phyloP scores from a whole-genome alignment of 108 stramenopile genomes.

The Stephanodiscus triporus region DNA sequence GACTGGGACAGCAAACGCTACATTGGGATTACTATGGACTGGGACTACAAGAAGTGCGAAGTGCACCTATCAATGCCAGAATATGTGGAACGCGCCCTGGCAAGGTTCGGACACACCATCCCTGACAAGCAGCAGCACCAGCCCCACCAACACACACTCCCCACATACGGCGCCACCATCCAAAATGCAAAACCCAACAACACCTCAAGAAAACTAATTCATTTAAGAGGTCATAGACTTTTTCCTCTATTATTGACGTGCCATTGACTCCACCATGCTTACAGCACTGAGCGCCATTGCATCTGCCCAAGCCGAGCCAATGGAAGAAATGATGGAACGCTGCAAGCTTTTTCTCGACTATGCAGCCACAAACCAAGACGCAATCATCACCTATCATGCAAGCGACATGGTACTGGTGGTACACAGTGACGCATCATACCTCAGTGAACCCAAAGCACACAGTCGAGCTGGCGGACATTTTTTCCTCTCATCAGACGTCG shows the following conservation, averaged over 20 bases:
- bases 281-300: slow-evolving; percentile 27
- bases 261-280: slow-evolving; percentile 43
- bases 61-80: not conserved
- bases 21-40: slow-evolving; percentile 42
- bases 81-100: too few relatives aligned
- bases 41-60: slow-evolving; percentile 42
- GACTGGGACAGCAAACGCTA: slow-evolving; percentile 44
- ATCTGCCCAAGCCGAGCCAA: slow-evolving; percentile 23
- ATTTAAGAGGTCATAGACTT: slow-evolving; percentile 42
- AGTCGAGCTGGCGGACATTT: slow-evolving; percentile 40
- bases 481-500: too few relatives aligned
- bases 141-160: too few relatives aligned
- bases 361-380: slow-evolving; percentile 43
- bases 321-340: slow-evolving; percentile 3
- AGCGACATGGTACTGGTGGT: slow-evolving; percentile 46
- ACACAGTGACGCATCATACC: slow-evolving; percentile 44
- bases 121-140: not conserved
- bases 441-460: slow-evolving; percentile 39
- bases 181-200: slow-evolving; percentile 7
- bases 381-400: slow-evolving; percentile 35
- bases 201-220: slow-evolving; percentile 15
- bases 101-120: too few relatives aligned
- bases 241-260: slow-evolving; percentile 51
- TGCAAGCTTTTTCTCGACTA: slow-evolving; percentile 47
- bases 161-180: too few relatives aligned